phyloP scores from a whole-genome alignment of 2,329 filamentous ascomycete genomes.

The Coniochaeta pulveracea region DNA sequence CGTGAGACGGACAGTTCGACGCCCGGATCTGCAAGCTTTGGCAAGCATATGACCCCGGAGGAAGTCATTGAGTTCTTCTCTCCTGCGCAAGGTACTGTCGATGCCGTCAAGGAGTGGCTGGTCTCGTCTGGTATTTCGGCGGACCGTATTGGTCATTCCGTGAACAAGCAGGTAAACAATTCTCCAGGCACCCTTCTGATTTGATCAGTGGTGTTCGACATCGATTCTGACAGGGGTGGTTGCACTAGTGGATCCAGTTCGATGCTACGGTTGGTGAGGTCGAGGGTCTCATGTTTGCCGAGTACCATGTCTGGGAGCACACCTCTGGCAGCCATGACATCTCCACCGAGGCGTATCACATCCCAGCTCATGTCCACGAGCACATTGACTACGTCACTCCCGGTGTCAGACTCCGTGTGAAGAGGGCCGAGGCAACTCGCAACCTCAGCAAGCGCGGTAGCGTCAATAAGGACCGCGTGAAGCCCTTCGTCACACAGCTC shows the following conservation, averaged over 20 bases:
- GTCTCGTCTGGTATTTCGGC: constrained; percentile 5
- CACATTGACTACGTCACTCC: constrained; percentile 11
- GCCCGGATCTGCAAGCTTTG: constrained; percentile 18
- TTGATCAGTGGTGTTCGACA: neutral
- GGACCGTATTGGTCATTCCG: constrained; percentile 7
- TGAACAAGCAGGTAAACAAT: constrained; percentile 8
- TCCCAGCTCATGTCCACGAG: constrained; percentile 9
- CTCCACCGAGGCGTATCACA: constrained; percentile 10
- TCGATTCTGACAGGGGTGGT: neutral
- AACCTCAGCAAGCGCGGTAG: neutral
- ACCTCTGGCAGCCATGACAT: constrained; percentile 11
- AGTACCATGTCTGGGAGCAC: constrained; percentile 15
- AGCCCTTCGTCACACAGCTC: constrained; percentile 6
- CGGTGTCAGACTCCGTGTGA: constrained; percentile 5
- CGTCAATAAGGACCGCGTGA: neutral
- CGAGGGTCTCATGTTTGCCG: constrained; percentile 14
- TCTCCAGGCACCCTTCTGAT: constrained; percentile 1
- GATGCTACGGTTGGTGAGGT: constrained; percentile 15
- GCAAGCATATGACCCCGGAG: constrained; percentile 22
- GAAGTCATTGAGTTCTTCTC: constrained; percentile 24
- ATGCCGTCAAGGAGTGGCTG: constrained; percentile 14
- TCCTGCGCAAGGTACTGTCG: constrained; percentile 17
- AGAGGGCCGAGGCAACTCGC: neutral
- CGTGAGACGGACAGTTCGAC: neutral
- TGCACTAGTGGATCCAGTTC: constrained; percentile 15